A percentile compares a stretch with the other conserved stretches of the same genome.
Evolutionary conservation across 2,329 filamentous ascomycete species (phyloP).

Genomic region (Penicillium sp.): DNA sequence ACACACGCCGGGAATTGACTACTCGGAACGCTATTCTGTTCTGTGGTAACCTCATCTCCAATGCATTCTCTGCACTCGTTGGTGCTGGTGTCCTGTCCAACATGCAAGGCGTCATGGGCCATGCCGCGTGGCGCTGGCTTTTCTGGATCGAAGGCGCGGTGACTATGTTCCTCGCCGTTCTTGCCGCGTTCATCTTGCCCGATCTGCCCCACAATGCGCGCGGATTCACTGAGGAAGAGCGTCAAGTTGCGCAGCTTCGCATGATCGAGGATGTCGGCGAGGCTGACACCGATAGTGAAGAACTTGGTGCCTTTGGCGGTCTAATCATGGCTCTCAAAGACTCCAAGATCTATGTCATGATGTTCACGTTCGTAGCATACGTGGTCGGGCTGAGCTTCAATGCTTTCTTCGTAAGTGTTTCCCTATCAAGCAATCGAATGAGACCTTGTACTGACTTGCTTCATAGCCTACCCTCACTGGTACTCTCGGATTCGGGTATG

Average conservation of each 20-base stretch:
- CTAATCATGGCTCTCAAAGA: constrained; percentile 58
- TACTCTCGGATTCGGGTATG: constrained; percentile 26
- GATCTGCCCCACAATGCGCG: constrained; percentile 56
- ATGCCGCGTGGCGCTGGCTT: constrained; percentile 48
- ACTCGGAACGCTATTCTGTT: constrained; percentile 48
- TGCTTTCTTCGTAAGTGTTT: constrained; percentile 50
- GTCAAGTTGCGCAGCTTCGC: constrained; percentile 51
- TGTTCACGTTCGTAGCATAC: constrained; percentile 60
- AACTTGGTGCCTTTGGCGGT: constrained; percentile 53
- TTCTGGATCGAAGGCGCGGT: constrained; percentile 56
- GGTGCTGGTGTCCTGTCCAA: constrained; percentile 46
- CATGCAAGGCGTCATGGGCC: constrained; percentile 41
- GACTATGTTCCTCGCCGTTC: constrained; percentile 42
- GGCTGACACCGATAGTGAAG: constrained; percentile 52
- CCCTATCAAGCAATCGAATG: neutral
- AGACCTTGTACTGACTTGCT: neutral
- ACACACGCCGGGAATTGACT: constrained; percentile 46
- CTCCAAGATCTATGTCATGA: constrained; percentile 62
- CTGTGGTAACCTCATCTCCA: constrained; percentile 47
- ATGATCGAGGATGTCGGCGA: constrained; percentile 59
- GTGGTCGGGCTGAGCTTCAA: constrained; percentile 59
- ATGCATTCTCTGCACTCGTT: constrained; percentile 47
- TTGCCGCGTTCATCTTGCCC: constrained; percentile 41
- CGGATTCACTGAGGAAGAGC: constrained; percentile 46
- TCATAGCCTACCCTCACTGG: constrained; percentile 25